Base-by-base conservation (phyloP, 345 rosid genomes). In the Moricandia moricandioides region DNA sequence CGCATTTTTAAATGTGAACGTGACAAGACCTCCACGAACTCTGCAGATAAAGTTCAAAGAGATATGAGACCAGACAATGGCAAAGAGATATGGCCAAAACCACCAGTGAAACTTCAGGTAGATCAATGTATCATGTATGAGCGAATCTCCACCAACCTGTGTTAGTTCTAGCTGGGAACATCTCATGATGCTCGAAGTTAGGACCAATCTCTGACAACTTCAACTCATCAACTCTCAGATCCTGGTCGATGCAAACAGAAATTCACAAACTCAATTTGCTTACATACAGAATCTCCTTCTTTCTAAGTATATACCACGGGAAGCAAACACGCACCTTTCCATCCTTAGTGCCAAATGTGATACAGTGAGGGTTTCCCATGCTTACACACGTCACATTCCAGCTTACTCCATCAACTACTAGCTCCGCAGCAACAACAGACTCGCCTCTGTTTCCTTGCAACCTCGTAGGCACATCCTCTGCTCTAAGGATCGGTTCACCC, bases 341-440 rank as follows among this genome's bases (percentile, higher is more conserved):
- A 62, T 67, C 87, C 72, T 83, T 84, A 18, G 81, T 80, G 33
- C 93, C 94, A 62, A 92, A 91, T 58, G 91, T 89, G 31, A 96
- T 78, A 72, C 99, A 96, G 72, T 96, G 99, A 57, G 99, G 99
- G 79, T 96, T 96, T 8, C 99, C 98, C 99, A 92, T 96, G 65
- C 98, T 92, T 79, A 92, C 96, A 67, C 98, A 92, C 18, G 97
- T 96, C 72, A 88, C 97, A 81, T 80, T 82, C 99, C 99, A 96
- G 69, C 81, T 78, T 14, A 85, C 86, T 69, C 96, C 96, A 84
- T 92, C 95, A 6, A 96, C 89, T 62, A 69, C 82, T 45, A 92
- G 67, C 60, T 83, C 96, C 3, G 91, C 79, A 64, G 87, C 78
- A 78, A 78, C 81, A 78, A 78, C 77, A 59, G 81, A 65, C 34